phyloP scores from a whole-genome alignment of 176 grass and related monocot species.

The Areca catechu region DNA sequence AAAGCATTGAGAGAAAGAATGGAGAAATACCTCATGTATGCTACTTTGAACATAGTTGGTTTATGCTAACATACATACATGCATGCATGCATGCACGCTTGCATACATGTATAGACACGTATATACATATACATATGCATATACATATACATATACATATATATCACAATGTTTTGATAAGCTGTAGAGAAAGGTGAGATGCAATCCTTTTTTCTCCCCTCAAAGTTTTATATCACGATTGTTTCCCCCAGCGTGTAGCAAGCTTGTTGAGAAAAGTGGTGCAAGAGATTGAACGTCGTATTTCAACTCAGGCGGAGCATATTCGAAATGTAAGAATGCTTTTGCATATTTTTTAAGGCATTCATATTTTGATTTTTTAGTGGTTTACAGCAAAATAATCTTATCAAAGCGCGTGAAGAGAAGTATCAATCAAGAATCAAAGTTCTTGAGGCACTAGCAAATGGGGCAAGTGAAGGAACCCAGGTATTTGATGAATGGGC shows the following conservation, averaged over 20 bases:
- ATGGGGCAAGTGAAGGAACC: slow-evolving; percentile 17
- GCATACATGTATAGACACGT: no score
- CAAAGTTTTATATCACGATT: background rate
- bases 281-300: slow-evolving; percentile 27
- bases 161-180: background rate
- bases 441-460: slow-evolving; percentile 23
- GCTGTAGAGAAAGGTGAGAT: no score
- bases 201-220: background rate
- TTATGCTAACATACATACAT: slow-evolving; percentile 27
- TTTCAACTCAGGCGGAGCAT: slow-evolving; percentile 21
- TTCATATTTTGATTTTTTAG: background rate
- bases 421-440: slow-evolving; percentile 31
- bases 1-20: slow-evolving; percentile 60
- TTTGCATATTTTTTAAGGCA: background rate
- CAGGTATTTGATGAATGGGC: background rate
- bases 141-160: no score
- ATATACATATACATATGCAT: no score
- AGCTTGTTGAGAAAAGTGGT: slow-evolving; percentile 47
- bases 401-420: slow-evolving; percentile 26
- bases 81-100: no score
- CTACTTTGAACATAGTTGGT: slow-evolving; percentile 61
- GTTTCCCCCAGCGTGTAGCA: slow-evolving; percentile 36
- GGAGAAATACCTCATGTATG: slow-evolving; percentile 77
- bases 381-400: slow-evolving; percentile 26
- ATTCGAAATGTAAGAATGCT: slow-evolving; percentile 19